These are phyloP conservation scores for Helenozyma rhizophorensis DNA, from an alignment of 805 yeast genomes.

Conservation along the genomic window DNA sequence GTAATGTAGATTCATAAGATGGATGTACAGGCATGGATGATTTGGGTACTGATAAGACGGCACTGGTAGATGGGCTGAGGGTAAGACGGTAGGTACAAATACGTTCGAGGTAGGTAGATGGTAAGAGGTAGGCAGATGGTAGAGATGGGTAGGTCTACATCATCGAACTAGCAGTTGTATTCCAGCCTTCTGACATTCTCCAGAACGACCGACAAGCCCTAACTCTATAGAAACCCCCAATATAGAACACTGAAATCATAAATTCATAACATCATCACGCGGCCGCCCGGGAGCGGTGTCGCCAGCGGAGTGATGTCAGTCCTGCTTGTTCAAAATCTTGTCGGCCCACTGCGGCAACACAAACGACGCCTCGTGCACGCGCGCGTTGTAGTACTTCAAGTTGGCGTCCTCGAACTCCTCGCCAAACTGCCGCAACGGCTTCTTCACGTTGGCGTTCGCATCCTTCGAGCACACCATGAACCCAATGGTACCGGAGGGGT, in stretches of 20 bases:
- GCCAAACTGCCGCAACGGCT: constrained; percentile 64
- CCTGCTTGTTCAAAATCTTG: constrained; percentile 32
- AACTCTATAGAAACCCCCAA: no score
- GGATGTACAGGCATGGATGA: no score
- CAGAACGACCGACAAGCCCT: constrained; percentile 3
- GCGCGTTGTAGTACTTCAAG: constrained; percentile 77
- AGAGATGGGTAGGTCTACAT: no score
- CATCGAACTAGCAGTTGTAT: constrained; percentile 4
- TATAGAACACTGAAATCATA: constrained; percentile 1
- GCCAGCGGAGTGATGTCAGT: constrained; percentile 3
- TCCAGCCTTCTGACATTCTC: constrained; percentile 1
- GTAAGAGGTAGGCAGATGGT: no score
- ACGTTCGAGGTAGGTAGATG: no score
- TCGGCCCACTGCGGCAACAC: constrained; percentile 91
- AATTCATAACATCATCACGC: constrained; percentile 1
- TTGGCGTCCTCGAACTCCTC: constrained; percentile 58
- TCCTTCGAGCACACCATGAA: constrained; percentile 93
- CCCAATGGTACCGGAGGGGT: constrained; percentile 97
- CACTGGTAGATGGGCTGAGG: no score
- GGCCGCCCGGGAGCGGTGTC: background rate
- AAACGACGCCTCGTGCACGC: constrained; percentile 84
- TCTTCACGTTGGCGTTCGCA: constrained; percentile 53
- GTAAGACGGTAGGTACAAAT: no score
- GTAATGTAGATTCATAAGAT: no score
- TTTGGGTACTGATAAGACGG: no score